phyloP scores from a whole-genome alignment of 2,329 filamentous ascomycete genomes.

The Triangularia setosa region DNA sequence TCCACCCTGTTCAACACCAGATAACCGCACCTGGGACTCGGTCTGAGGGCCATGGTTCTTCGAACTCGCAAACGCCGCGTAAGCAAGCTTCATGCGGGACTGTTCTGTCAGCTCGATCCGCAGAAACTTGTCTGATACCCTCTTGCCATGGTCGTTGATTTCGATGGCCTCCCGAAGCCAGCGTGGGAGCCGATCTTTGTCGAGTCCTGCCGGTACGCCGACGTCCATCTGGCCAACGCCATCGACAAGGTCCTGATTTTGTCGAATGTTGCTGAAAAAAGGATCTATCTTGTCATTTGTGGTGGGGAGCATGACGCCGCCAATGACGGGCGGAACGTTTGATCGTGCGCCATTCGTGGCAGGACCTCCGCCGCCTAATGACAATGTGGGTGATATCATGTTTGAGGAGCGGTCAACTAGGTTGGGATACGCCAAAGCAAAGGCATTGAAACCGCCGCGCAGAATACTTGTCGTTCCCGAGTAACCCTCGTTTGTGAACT shows the following conservation, averaged over 20 bases:
- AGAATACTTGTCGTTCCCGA: conserved; percentile 69
- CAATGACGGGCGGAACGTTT: conserved; percentile 71
- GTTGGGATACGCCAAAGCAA: conserved; percentile 62
- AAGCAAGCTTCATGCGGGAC: conserved; percentile 83
- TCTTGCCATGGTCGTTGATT: conserved; percentile 68
- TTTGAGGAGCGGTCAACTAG: conserved; percentile 54
- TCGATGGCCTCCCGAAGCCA: conserved; percentile 74
- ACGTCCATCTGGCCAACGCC: conserved; percentile 82
- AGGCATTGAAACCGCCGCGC: conserved; percentile 74
- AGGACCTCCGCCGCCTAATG: conserved; percentile 41
- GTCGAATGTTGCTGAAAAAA: conserved; percentile 93
- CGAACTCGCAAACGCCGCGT: conserved; percentile 46
- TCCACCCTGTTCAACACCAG: conserved; percentile 86
- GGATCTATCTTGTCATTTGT: conserved; percentile 70
- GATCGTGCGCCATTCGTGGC: conserved; percentile 39
- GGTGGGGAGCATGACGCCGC: conserved; percentile 77
- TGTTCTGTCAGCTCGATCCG: conserved; percentile 81
- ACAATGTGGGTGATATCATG: conserved; percentile 44
- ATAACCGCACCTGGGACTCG: conserved; percentile 61
- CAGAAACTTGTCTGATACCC: conserved; percentile 78
- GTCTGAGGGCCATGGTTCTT: conserved; percentile 29
- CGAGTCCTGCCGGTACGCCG: conserved; percentile 42
- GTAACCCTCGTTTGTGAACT: conserved; percentile 84
- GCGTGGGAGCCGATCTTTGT: conserved; percentile 56
- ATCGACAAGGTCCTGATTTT: conserved; percentile 91